Conservation (phyloP, 768 basidiomycete genomes). For the Termitomyces sp. region DNA sequence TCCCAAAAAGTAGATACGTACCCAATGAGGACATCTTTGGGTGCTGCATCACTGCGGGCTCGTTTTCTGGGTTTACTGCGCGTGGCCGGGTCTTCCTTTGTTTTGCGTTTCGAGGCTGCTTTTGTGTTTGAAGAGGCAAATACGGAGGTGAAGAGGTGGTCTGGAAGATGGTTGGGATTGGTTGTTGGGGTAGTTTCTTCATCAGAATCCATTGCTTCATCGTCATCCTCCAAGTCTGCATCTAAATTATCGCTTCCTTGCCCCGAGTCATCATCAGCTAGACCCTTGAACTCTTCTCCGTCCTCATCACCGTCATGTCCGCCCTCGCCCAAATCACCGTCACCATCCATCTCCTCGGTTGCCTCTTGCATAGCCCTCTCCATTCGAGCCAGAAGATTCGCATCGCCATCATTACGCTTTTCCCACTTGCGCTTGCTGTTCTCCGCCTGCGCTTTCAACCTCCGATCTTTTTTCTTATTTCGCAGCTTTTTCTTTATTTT, state of each 20-base stretch:
- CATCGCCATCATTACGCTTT: conserved; percentile 4
- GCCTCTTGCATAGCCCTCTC: conserved; percentile 20
- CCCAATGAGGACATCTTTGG: conserved; percentile 59
- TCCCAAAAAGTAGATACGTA: conserved; percentile 25
- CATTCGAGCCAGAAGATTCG: conserved; percentile 13
- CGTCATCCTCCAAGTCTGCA: conserved; percentile 22
- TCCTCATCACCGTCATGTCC: conserved; percentile 21
- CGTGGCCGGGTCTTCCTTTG: conserved; percentile 19
- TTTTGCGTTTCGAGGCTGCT: conserved; percentile 21
- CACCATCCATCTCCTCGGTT: conserved; percentile 22
- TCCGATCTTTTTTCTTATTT: conserved; percentile 18
- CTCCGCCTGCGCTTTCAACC: conserved; percentile 20
- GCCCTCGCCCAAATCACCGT: conserved; percentile 22
- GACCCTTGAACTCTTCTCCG: conserved; percentile 21
- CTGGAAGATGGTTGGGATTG: conserved; percentile 55
- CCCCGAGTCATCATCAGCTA: conserved; percentile 18
- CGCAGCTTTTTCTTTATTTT: conserved; percentile 16
- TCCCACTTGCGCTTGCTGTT: conserved; percentile 14
- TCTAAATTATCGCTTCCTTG: neutral
- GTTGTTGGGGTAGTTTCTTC: conserved; percentile 18
- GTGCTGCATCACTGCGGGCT: conserved; percentile 19
- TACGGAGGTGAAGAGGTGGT: conserved; percentile 60
- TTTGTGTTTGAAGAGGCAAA: conserved; percentile 33
- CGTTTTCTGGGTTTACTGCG: conserved; percentile 30
- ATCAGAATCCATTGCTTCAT: conserved; percentile 20